Base-by-base conservation (phyloP, 2,329 filamentous ascomycete species). In the Apiospora koreana region DNA sequence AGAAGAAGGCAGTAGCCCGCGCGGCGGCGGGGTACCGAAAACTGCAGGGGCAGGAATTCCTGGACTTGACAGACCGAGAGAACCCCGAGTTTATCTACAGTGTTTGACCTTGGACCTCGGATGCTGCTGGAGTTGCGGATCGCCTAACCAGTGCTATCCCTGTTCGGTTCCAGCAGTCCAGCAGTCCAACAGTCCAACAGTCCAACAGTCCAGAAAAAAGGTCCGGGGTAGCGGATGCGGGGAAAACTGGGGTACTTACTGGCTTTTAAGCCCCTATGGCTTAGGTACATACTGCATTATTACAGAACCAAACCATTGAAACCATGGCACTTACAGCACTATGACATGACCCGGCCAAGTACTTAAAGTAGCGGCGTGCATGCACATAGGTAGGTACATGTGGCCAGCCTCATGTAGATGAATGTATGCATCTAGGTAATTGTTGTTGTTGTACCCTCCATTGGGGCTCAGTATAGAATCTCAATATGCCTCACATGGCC, bases 31-130 rank as follows among this genome's bases (percentile, higher is more conserved):
- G 83, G 1, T 93, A 93, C 77, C 82, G 83, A 31, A 89, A 86
- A 78, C 72, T 92, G 69, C 88, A 89, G 77, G 91, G 92, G 72
- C 89, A 92, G 78, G 91, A 92, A 83, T 92, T 88, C 80, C 81
- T 89, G 70, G 90, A 93, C 76, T 78, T 92, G 72, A 92, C 90
- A 4, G 91, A 93, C 76, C 80, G 83, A 69, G 90, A 93, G 82
- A 93, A 91, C 71, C 81, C 83, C 1, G 87, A 92, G 76, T 92
- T 93, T 76, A 79, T 87, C 0, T 93, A 93, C 76, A 85, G 83
- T 25, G 71, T 89, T 65, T 88, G n/a, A n/a, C n/a, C n/a, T n/a
- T n/a, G 23, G 66, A 62, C 54, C 54, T 62, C 54, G 54, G 54
- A 38, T 62, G 54, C 54, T 62, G 54, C 54, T 62, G 54, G 31